Percentiles rank a stretch among this genome's conserved stretches.
These are phyloP conservation scores for Punctularia strigosozonata DNA, from an alignment of 768 basidiomycete species.

Conservation along the genomic window DNA sequence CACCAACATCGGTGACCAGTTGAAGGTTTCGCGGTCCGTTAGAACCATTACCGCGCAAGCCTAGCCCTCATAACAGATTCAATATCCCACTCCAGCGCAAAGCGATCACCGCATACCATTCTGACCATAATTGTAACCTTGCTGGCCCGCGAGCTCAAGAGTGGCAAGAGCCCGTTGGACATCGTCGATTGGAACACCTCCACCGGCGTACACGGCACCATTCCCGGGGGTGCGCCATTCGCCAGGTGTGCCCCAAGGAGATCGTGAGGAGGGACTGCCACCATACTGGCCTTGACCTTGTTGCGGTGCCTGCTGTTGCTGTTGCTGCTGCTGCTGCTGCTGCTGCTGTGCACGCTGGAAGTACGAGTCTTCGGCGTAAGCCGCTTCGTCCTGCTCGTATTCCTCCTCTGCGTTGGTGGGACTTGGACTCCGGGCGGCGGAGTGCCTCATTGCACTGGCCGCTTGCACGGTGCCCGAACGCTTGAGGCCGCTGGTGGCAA, in stretches of 20 bases:
- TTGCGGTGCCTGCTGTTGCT: conserved; percentile 25
- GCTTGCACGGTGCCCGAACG: conserved; percentile 70
- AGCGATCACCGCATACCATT: too few species aligned
- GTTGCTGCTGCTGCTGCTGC: conserved; percentile 1
- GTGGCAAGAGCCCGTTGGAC: conserved; percentile 62
- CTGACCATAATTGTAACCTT: too few species aligned
- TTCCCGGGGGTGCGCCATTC: conserved; percentile 42
- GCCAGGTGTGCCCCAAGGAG: conserved; percentile 50
- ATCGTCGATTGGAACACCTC: conserved; percentile 49
- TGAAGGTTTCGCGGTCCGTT: conserved; percentile 37
- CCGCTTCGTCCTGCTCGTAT: conserved; percentile 39
- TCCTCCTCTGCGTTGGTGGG: conserved; percentile 47
- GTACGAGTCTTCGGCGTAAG: conserved; percentile 50
- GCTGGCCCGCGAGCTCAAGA: conserved; percentile 45
- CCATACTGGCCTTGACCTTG: conserved; percentile 29
- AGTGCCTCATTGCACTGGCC: conserved; percentile 23
- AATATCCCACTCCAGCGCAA: too few species aligned
- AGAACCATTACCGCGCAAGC: too few species aligned
- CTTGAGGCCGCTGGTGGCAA: conserved; percentile 46
- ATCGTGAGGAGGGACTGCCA: conserved; percentile 46
- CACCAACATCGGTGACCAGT: conserved; percentile 52
- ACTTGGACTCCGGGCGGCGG: conserved; percentile 26
- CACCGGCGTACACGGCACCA: conserved; percentile 13
- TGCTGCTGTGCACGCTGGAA: conserved; percentile 29
- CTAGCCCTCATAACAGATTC: too few species aligned